These are phyloP conservation scores for Jaltomata sinuosa DNA, from an alignment of 257 asterid species.

Conservation along the genomic window DNA sequence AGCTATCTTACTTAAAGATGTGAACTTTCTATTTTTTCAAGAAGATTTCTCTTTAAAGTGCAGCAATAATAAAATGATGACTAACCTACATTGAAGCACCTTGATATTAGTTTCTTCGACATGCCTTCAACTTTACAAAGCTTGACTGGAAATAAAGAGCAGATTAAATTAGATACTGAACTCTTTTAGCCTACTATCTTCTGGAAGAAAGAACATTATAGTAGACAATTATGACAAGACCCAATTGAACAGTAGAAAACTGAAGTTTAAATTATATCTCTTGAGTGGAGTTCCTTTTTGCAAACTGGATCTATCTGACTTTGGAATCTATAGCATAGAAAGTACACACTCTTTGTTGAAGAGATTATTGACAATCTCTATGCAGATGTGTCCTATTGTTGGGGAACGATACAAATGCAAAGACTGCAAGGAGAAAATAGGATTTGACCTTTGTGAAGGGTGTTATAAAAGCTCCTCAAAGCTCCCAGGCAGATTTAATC, in stretches of 20 bases:
- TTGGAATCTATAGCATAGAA: too few relatives aligned
- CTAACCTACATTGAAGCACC: neutral
- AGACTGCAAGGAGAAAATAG: constrained; percentile 57
- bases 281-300: neutral
- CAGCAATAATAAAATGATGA: neutral
- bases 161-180: too few relatives aligned
- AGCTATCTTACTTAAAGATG: neutral
- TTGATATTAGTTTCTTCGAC: neutral
- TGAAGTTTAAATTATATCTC: too few relatives aligned
- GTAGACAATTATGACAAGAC: too few relatives aligned
- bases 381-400: constrained; percentile 58
- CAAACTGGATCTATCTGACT: neutral
- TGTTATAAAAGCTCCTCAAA: constrained; percentile 45
- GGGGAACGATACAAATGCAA: constrained; percentile 64
- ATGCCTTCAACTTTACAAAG: too few relatives aligned
- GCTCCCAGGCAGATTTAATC: constrained; percentile 69
- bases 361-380: too few relatives aligned
- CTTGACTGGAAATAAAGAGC: neutral
- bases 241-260: too few relatives aligned
- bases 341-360: too few relatives aligned
- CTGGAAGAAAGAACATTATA: too few relatives aligned
- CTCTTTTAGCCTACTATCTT: too few relatives aligned
- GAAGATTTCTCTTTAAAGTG: neutral
- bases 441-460: constrained; percentile 60
- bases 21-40: neutral